These are phyloP conservation scores for Microbotryum silenes-acaulis DNA, from an alignment of 1,284 basidiomycete species.

Conservation along the genomic window DNA sequence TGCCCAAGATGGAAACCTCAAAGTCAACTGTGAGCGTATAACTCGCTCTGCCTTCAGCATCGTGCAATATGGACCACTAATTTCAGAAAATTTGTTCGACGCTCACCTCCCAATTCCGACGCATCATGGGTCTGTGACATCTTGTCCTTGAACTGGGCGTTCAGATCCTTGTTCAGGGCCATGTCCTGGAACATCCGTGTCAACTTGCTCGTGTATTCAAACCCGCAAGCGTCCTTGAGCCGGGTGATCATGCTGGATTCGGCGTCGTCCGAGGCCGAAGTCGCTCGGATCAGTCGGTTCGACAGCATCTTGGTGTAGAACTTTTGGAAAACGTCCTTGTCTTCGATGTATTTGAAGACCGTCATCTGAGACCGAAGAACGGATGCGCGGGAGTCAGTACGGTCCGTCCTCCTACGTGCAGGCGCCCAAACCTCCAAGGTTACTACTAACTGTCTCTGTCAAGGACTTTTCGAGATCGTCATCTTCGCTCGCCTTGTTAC, in stretches of 20 bases:
- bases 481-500: slow-evolving; percentile 86
- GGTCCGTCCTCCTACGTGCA: too few relatives aligned
- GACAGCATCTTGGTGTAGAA: slow-evolving; percentile 98
- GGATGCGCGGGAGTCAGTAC: not conserved
- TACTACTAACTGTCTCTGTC: slow-evolving; percentile 73
- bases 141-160: slow-evolving; percentile 91
- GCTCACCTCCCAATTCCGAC: slow-evolving; percentile 49
- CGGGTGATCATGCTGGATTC: slow-evolving; percentile 99
- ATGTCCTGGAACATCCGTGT: slow-evolving; percentile 96
- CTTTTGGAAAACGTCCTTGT: slow-evolving; percentile 99
- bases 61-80: not conserved
- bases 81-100: not conserved
- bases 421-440: not conserved
- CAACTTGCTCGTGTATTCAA: slow-evolving; percentile 97
- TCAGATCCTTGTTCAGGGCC: slow-evolving; percentile 90
- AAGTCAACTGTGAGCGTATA: slow-evolving; percentile 58
- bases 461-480: slow-evolving; percentile 80
- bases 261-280: slow-evolving; percentile 91
- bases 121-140: slow-evolving; percentile 68
- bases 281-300: slow-evolving; percentile 83
- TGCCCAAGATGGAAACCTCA: slow-evolving; percentile 86
- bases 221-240: slow-evolving; percentile 95
- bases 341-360: slow-evolving; percentile 97
- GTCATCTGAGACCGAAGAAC: slow-evolving; percentile 61
- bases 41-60: slow-evolving; percentile 1